A percentile compares a stretch with the other conserved stretches of the same genome.
Evolutionary conservation across 257 asterid genomes (phyloP).

Genomic region (Fraxinus anomala): DNA sequence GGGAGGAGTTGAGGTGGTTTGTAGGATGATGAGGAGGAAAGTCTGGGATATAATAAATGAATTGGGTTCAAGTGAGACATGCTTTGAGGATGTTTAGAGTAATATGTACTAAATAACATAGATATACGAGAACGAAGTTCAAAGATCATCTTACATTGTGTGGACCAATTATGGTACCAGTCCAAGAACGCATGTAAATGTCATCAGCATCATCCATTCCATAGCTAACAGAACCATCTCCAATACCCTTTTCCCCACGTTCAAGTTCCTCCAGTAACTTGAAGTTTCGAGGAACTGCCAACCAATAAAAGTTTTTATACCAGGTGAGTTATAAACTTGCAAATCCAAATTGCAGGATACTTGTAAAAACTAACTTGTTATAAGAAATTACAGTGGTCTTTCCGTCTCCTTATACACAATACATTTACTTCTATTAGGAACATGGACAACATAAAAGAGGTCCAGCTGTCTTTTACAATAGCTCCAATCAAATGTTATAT

Average conservation of each 20-base stretch:
- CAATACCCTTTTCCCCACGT: conserved; percentile 45
- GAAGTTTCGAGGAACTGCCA: conserved; percentile 37
- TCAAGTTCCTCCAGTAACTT: conserved; percentile 43
- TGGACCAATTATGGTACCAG: conserved; percentile 40
- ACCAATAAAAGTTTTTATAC: neutral
- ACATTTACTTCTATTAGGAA: neutral
- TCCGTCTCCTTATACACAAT: neutral
- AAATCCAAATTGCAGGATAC: neutral
- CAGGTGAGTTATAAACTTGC: neutral
- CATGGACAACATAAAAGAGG: neutral
- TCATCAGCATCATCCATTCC: conserved; percentile 49
- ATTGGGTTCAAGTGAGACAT: neutral
- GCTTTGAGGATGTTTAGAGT: neutral
- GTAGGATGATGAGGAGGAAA: neutral
- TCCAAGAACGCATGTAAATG: conserved; percentile 42
- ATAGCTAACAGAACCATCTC: conserved; percentile 47
- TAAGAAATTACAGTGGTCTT: neutral
- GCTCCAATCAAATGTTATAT: neutral
- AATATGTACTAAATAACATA: too few relatives aligned
- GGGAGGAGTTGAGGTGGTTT: neutral
- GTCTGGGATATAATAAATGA: neutral
- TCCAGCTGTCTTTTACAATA: neutral
- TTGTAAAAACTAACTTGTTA: neutral
- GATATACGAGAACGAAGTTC: neutral
- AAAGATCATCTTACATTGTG: conserved; percentile 30